Base-by-base conservation (phyloP, 2,329 filamentous ascomycete genomes). In the Ophiosphaerella herpotricha region DNA sequence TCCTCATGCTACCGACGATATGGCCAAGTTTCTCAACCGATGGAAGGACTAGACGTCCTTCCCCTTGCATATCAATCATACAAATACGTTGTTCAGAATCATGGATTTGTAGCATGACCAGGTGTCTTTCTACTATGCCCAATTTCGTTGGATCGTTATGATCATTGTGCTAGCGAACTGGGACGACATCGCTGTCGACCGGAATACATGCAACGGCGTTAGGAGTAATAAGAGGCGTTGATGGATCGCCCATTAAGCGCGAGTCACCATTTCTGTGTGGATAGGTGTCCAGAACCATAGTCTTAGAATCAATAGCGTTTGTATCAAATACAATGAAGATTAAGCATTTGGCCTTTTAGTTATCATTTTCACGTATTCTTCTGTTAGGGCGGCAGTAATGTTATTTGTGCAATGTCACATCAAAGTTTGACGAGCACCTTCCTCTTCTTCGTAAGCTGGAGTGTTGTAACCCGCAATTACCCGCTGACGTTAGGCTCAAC, bases 11-110 rank as follows among this genome's bases (percentile, higher is more conserved):
- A 75, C 77, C 43, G 72, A 78, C 43, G 80, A 83, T 48, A 83
- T 84, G 80, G 77, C 78, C 41, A 81, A 79, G 58, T 85, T 80
- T 66, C 66, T 85, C 52, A 79, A 79, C 40, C 74, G 82, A 55
- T 85, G 83, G 82, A 82, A 81, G 68, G 82, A 86, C 70, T 85
- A 70, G 51, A 52, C 11, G 6, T 39, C 32, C 43, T 13, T 8
- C 29, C 8, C 18, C 31, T 13, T 21, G 9, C 21, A 34, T 29
- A 24, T 43, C 29, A 21, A 39, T 39, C 26, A 23, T 21, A 18
- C 29, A 35, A 32, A 13, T 13, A 23, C 38, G 12, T 29, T 37
- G n/a, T 36, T 16, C 3, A 26, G 18, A 32, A 26, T 29, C 32
- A 46, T 47, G 33, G 14, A 43, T 26, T 48, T 21, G 32, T 40